Conservation (phyloP, 805 yeast genomes). For the Ogataea zsoltii region DNA sequence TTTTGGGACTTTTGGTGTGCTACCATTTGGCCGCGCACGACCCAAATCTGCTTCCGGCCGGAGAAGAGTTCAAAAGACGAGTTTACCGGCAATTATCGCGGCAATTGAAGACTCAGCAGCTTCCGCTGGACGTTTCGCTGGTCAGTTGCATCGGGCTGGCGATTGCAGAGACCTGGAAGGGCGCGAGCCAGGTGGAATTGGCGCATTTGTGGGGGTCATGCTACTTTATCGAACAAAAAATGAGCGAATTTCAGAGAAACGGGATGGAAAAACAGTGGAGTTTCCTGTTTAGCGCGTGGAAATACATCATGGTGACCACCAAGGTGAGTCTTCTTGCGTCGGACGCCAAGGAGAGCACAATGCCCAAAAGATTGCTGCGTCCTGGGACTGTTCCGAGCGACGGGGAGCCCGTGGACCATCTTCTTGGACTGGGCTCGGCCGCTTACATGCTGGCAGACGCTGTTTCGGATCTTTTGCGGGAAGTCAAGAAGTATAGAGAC, state of each 20-base stretch:
- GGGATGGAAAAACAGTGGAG: constrained; percentile 4
- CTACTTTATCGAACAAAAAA: constrained; percentile 17
- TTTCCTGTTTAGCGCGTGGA: constrained; percentile 25
- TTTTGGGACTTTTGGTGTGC: constrained; percentile 19
- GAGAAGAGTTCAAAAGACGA: constrained; percentile 14
- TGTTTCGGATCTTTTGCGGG: constrained; percentile 15
- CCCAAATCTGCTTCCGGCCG: constrained; percentile 8
- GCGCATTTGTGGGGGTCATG: constrained; percentile 18
- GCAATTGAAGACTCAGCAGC: constrained; percentile 8
- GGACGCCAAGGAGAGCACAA: background rate
- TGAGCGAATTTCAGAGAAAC: constrained; percentile 2
- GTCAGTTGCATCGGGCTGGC: constrained; percentile 17
- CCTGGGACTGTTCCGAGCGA: constrained; percentile 10
- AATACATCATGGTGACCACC: constrained; percentile 21
- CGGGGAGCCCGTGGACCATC: constrained; percentile 24
- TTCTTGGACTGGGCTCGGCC: constrained; percentile 20
- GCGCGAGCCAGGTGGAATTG: constrained; percentile 10
- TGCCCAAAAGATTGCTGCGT: background rate
- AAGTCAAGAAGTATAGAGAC: constrained; percentile 12
- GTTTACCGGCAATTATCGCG: constrained; percentile 14
- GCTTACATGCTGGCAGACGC: constrained; percentile 15
- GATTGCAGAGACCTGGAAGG: constrained; percentile 19
- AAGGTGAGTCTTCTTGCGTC: constrained; percentile 12
- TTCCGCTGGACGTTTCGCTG: constrained; percentile 18
- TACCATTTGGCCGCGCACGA: constrained; percentile 13